Evolutionary conservation across 1,139 yeast genomes (phyloP).

Genomic region (Taiozyma sp.): DNA sequence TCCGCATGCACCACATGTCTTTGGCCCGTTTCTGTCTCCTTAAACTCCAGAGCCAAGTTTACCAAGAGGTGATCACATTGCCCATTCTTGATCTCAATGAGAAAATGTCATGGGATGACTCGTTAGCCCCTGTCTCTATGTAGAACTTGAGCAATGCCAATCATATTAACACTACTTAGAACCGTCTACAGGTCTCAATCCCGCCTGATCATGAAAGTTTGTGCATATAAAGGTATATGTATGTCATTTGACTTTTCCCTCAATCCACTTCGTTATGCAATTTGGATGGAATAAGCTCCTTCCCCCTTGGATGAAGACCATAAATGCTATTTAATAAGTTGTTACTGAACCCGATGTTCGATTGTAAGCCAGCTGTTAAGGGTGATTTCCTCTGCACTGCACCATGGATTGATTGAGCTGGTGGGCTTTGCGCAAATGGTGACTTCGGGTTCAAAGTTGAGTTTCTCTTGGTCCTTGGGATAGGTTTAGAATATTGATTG

Average conservation of each 20-base stretch:
- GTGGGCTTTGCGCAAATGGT: not conserved
- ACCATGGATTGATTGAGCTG: constrained; percentile 3
- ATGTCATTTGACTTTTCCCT: not conserved
- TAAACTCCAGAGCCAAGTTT: not conserved
- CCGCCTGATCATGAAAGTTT: not conserved
- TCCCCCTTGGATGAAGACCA: constrained; percentile 18
- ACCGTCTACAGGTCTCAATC: not conserved
- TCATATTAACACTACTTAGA: not conserved
- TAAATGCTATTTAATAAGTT: constrained; percentile 20
- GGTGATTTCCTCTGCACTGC: constrained; percentile 7
- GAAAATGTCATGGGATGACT: too few species aligned
- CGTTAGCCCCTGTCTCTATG: not conserved
- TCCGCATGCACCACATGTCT: too few species aligned
- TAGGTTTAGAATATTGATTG: constrained; percentile 4
- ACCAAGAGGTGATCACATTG: not conserved
- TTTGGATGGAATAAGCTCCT: constrained; percentile 6
- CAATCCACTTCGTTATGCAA: constrained; percentile 18
- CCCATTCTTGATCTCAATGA: not conserved
- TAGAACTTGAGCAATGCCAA: too few species aligned
- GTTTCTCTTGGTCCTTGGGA: constrained; percentile 1
- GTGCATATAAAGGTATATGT: not conserved
- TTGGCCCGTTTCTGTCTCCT: too few species aligned
- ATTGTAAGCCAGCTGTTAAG: constrained; percentile 4
- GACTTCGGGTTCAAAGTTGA: constrained; percentile 1
- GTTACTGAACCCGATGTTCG: constrained; percentile 19